phyloP scores from a whole-genome alignment of 164 flowering plant species.

The Pachysandra terminalis region DNA sequence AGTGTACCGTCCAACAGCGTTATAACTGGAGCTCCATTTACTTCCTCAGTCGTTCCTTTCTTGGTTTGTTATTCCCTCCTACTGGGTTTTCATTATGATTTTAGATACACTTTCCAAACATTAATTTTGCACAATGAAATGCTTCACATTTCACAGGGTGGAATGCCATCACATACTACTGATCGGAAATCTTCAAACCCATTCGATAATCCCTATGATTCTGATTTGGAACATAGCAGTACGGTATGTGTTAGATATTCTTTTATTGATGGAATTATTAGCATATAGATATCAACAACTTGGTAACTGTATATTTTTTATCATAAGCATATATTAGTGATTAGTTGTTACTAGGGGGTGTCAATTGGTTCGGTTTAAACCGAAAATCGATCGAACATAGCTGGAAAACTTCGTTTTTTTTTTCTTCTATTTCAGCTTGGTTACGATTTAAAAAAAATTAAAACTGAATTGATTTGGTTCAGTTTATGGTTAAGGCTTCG shows the following conservation, averaged over 20 bases:
- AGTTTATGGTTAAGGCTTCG: no score
- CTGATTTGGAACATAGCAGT: conserved; percentile 41
- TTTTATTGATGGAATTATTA: conserved; percentile 2
- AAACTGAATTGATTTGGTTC: no score
- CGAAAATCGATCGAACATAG: no score
- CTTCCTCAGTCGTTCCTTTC: conserved; percentile 18
- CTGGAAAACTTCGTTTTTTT: no score
- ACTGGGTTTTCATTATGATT: not conserved
- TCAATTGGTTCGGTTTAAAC: no score
- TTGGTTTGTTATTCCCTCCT: conserved; percentile 26
- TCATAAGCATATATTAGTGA: no score
- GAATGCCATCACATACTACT: conserved; percentile 21
- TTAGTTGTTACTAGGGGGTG: no score
- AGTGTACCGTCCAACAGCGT: conserved; percentile 20
- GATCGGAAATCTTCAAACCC: conserved; percentile 65
- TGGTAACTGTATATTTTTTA: not conserved
- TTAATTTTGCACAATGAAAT: conserved; percentile 1
- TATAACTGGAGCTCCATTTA: conserved; percentile 23
- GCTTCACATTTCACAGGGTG: conserved; percentile 32
- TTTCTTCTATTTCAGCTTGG: no score
- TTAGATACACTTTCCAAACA: not conserved
- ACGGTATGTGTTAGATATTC: conserved; percentile 39
- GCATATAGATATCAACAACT: not conserved
- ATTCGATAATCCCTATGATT: conserved; percentile 73
- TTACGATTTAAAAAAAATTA: no score